These are phyloP conservation scores for Oryza australiensis DNA, from an alignment of 176 grass and related monocot genomes.

Conservation along the genomic window DNA sequence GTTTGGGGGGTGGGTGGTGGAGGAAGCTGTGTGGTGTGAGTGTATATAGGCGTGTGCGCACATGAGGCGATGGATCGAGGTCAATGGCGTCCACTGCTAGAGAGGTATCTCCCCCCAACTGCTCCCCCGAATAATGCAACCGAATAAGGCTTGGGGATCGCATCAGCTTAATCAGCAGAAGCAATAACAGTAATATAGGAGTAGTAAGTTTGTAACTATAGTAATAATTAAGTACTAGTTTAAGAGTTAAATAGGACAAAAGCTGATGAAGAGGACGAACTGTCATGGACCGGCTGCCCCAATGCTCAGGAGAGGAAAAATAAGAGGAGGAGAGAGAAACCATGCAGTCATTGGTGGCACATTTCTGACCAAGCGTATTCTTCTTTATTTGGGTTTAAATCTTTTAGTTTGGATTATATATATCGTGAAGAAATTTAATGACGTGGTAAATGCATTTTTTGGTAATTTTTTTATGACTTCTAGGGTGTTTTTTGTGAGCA, in stretches of 20 bases:
- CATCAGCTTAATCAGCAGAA: neutral
- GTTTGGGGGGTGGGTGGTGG: slow-evolving; percentile 17
- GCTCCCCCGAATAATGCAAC: slow-evolving; percentile 40
- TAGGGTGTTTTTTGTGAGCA: neutral
- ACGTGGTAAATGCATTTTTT: neutral
- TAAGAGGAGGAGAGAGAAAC: neutral
- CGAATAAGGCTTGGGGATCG: neutral
- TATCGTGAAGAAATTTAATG: no score
- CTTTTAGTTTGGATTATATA: no score
- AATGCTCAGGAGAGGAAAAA: neutral
- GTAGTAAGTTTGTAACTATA: neutral
- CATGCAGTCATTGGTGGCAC: neutral
- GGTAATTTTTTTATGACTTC: neutral
- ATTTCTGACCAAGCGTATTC: neutral
- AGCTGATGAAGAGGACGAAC: neutral
- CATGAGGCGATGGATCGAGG: slow-evolving; percentile 46
- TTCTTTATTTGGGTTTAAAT: neutral
- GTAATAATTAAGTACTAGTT: neutral
- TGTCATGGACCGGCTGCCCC: neutral
- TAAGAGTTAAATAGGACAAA: neutral
- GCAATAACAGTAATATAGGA: neutral
- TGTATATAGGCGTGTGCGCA: slow-evolving; percentile 40
- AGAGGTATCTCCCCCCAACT: slow-evolving; percentile 39
- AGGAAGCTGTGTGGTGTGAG: neutral
- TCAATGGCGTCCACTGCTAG: slow-evolving; percentile 42